These are phyloP conservation scores for Fusarium nelsonii DNA, from an alignment of 2,329 filamentous ascomycete species.

Conservation along the genomic window DNA sequence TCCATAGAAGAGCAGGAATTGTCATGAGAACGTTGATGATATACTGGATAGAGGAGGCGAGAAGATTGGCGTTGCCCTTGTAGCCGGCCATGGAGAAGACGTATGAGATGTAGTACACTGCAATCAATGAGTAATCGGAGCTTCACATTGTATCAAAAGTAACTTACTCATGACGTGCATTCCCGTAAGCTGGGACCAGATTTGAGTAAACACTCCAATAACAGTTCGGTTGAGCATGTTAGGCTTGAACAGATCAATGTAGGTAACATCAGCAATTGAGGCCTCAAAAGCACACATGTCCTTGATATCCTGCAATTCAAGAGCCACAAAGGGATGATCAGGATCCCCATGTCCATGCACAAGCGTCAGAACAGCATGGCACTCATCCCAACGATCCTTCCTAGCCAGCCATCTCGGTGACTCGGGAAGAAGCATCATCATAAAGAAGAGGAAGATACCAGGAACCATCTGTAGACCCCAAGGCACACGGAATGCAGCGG, in stretches of 20 bases:
- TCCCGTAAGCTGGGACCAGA: conserved; percentile 68
- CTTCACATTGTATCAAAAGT: accelerated
- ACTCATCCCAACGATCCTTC: conserved; percentile 72
- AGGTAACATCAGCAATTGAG: conserved; percentile 75
- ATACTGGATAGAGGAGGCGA: conserved; percentile 69
- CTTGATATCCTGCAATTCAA: conserved; percentile 79
- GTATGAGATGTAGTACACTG: conserved; percentile 71
- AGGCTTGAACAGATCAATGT: conserved; percentile 79
- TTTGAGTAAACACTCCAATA: conserved; percentile 65
- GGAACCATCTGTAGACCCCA: conserved; percentile 72
- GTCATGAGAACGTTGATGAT: conserved; percentile 87
- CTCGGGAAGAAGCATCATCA: conserved; percentile 67
- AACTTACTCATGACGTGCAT: conserved; percentile 69
- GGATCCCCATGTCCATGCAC: conserved; percentile 76
- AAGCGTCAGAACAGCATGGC: conserved; percentile 64
- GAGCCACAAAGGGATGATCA: conserved; percentile 72
- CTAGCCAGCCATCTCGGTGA: conserved; percentile 76
- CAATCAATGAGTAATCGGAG: background rate
- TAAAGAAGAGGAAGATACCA: conserved; percentile 67
- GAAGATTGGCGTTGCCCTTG: conserved; percentile 61
- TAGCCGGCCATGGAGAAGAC: conserved; percentile 58
- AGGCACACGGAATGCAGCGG: conserved; percentile 69
- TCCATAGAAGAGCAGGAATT: conserved; percentile 77
- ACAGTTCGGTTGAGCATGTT: conserved; percentile 68
- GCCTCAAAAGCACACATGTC: conserved; percentile 80